Evolutionary conservation across 345 rosid genomes (phyloP).

Genomic region (Eucalyptus sp.): DNA sequence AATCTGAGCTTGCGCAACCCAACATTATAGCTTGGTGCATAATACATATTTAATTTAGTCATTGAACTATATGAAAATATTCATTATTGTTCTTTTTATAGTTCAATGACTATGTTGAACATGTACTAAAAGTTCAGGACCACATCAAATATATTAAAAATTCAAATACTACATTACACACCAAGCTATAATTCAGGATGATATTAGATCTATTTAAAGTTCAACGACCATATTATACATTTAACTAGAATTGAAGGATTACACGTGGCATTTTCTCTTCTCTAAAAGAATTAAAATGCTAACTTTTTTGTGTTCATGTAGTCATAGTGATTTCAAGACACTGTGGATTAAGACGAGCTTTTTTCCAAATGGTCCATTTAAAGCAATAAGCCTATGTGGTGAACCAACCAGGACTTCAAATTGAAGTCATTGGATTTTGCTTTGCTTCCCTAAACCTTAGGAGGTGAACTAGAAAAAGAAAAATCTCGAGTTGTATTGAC

Average conservation of each 20-base stretch:
- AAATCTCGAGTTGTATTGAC: background rate
- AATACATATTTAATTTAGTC: accelerated
- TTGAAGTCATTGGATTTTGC: background rate
- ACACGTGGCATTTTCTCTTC: too few relatives aligned
- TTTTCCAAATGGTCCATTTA: background rate
- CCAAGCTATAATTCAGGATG: accelerated
- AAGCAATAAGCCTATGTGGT: background rate
- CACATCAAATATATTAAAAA: accelerated
- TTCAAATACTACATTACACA: too few relatives aligned
- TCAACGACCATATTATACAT: accelerated
- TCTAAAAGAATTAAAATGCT: background rate
- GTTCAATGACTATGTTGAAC: accelerated
- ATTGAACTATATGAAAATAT: too few relatives aligned
- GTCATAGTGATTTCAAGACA: background rate
- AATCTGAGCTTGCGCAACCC: too few relatives aligned
- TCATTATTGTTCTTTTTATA: accelerated
- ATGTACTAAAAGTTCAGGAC: accelerated
- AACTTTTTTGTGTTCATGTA: background rate
- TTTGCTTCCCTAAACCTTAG: background rate
- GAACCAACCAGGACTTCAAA: background rate
- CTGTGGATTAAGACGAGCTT: background rate
- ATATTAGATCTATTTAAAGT: too few relatives aligned
- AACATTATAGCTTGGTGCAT: too few relatives aligned
- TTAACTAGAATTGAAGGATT: too few relatives aligned
- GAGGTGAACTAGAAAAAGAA: background rate